Base-by-base conservation (phyloP, 345 rosid species). In the Brassica incana region DNA sequence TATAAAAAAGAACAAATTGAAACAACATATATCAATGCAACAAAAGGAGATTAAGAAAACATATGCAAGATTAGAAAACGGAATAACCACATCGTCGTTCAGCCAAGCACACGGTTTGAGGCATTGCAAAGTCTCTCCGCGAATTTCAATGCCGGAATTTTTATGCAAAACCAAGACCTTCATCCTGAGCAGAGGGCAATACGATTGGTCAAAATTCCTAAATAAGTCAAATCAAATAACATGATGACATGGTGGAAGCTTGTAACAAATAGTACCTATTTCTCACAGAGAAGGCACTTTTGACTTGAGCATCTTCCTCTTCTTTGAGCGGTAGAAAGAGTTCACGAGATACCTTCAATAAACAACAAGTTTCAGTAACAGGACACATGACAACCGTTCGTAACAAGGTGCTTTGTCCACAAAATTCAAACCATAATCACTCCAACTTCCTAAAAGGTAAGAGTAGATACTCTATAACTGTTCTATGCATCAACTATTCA, bases 21-120 rank as follows among this genome's bases (percentile, higher is more conserved):
- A 45, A 69, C 36, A 69, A 6, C 65, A 71, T 10, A 2, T 3
- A 32, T 7, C 48, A 40, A 40, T 40, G 5, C 62, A 56, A 33
- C 6, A 54, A 8, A 6, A 59, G 14, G 29, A 18, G 11, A 32
- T 1, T 5, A 27, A n/a, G 3, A 27, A 30, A 30, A 48, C 11
- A 14, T 38, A 52, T 32, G 66, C 9, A 8, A 65, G 35, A 67
- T 10, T 2, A 68, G 35, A 45, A 23, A 45, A 14, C 36, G 6
- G 38, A 74, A 59, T 43, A 27, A 77, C 6, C 62, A 92, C 98
- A 92, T 94, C 97, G 74, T 94, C 98, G 80, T 94, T 94, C 84
- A 94, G 88, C 96, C 96, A 94, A 40, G 78, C 78, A 9, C 76
- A 56, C 5, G 94, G 92, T 78, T 71, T 79, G 25, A 94, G 94